Evolutionary conservation across 345 rosid species (phyloP).

Genomic region (Mangifera indica): DNA sequence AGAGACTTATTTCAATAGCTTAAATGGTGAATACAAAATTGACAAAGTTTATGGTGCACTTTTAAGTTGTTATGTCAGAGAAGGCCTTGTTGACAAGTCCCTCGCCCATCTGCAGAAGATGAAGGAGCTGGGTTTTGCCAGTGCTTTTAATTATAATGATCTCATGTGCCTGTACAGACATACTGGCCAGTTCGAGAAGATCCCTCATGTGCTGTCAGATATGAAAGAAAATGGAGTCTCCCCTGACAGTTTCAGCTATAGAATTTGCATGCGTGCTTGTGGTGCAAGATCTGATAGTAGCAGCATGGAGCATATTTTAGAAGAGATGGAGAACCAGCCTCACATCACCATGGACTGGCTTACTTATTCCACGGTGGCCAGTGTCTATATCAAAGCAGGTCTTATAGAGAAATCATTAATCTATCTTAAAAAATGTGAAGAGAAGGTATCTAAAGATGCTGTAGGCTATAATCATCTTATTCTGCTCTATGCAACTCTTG

Average conservation of each 20-base stretch:
- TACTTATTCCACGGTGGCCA: constrained; percentile 36
- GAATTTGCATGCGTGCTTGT: constrained; percentile 39
- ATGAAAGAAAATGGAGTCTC: constrained; percentile 42
- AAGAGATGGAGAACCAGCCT: constrained; percentile 36
- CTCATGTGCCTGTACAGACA: constrained; percentile 39
- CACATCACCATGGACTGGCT: constrained; percentile 42
- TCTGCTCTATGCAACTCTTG: constrained; percentile 40
- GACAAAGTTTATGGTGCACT: constrained; percentile 47
- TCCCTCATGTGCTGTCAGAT: constrained; percentile 34
- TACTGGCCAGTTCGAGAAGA: constrained; percentile 36
- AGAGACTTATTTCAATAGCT: constrained; percentile 36
- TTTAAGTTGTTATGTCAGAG: constrained; percentile 42
- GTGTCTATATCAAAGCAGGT: constrained; percentile 37
- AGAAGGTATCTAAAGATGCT: constrained; percentile 29
- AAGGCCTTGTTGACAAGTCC: constrained; percentile 41
- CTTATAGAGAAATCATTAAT: constrained; percentile 30
- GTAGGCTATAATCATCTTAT: constrained; percentile 41
- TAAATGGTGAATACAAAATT: constrained; percentile 30
- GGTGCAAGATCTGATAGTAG: constrained; percentile 34
- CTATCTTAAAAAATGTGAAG: constrained; percentile 44
- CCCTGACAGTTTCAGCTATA: constrained; percentile 44
- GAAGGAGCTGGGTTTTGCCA: constrained; percentile 39
- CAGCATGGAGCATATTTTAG: constrained; percentile 35
- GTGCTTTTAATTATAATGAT: constrained; percentile 32
- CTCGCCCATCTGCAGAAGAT: constrained; percentile 39